Percentiles rank a stretch among this genome's conserved stretches.
Evolutionary conservation across 148 eudicot genomes (phyloP).

Genomic region (Nepenthes gracilis): DNA sequence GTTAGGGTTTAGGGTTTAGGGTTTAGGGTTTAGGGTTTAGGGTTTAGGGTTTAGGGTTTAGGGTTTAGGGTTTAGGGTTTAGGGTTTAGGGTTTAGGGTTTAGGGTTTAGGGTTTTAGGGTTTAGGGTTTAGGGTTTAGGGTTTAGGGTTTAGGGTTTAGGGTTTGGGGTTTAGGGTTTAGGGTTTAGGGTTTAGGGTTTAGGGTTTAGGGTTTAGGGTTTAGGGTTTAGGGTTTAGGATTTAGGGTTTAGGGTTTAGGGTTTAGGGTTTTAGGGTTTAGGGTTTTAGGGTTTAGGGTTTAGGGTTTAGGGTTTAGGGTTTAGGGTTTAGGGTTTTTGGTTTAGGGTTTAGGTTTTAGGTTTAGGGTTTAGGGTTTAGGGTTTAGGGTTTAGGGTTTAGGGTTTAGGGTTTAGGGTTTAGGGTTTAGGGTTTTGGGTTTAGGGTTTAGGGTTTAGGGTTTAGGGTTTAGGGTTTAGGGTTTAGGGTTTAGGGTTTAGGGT

Average conservation of each 20-base stretch:
- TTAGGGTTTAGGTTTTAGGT: constrained; percentile 13
- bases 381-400: constrained; percentile 4
- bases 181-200: constrained; percentile 8
- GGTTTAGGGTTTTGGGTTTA: constrained; percentile 18
- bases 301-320: constrained; percentile 6
- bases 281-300: constrained; percentile 4
- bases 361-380: constrained; percentile 6
- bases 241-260: too few relatives aligned
- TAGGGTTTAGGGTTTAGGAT: constrained; percentile 8
- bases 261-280: too few relatives aligned
- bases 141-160: too few relatives aligned
- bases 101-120: constrained; percentile 12
- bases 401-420: constrained; percentile 18
- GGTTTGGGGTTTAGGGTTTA: too few relatives aligned
- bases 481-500: constrained; percentile 1
- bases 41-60: constrained; percentile 12
- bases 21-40: constrained; percentile 1
- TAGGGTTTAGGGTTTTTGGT: constrained; percentile 12
- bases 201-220: constrained; percentile 11
- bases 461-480: constrained; percentile 21
- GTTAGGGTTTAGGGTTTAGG: too few relatives aligned
- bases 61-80: constrained; percentile 11
- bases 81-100: constrained; percentile 10
- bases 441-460: constrained; percentile 20
- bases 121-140: background rate